Percentiles rank a stretch among this genome's conserved stretches.
These are phyloP conservation scores for Rhizopus arrhizus DNA, from an alignment of 371 early-diverging fungal genomes.

Conservation along the genomic window DNA sequence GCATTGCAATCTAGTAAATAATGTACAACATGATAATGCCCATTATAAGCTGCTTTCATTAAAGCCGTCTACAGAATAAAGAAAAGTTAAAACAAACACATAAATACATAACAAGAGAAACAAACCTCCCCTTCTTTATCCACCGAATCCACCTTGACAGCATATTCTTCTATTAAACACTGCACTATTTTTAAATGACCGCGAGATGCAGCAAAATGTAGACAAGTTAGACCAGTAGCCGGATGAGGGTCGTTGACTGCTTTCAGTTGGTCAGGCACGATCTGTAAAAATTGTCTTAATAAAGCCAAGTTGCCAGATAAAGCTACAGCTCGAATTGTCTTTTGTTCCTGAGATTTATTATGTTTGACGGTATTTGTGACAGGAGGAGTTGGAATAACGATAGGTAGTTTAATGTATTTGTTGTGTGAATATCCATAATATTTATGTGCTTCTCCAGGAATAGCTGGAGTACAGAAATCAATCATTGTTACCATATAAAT, in stretches of 20 bases:
- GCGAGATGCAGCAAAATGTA: conserved; percentile 72
- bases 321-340: conserved; percentile 36
- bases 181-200: conserved; percentile 65
- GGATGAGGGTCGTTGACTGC: conserved; percentile 41
- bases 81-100: too few relatives aligned
- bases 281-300: conserved; percentile 23
- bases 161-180: conserved; percentile 61
- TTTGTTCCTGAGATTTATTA: conserved; percentile 20
- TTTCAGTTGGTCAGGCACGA: conserved; percentile 25
- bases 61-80: conserved; percentile 65
- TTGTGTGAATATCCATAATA: conserved; percentile 69
- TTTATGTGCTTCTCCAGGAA: conserved; percentile 66
- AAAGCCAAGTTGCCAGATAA: conserved; percentile 28
- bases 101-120: background rate
- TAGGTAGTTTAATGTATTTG: conserved; percentile 55
- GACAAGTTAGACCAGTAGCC: conserved; percentile 63
- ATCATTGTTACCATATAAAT: conserved; percentile 22
- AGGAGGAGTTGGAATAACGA: conserved; percentile 18
- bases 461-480: conserved; percentile 67
- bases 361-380: conserved; percentile 2
- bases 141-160: conserved; percentile 61
- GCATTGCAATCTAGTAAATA: conserved; percentile 63
- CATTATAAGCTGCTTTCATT: conserved; percentile 75
- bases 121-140: conserved; percentile 75
- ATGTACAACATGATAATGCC: conserved; percentile 62